Evolutionary conservation across 2,329 filamentous ascomycete species (phyloP).

Genomic region (Eutypella sp.): DNA sequence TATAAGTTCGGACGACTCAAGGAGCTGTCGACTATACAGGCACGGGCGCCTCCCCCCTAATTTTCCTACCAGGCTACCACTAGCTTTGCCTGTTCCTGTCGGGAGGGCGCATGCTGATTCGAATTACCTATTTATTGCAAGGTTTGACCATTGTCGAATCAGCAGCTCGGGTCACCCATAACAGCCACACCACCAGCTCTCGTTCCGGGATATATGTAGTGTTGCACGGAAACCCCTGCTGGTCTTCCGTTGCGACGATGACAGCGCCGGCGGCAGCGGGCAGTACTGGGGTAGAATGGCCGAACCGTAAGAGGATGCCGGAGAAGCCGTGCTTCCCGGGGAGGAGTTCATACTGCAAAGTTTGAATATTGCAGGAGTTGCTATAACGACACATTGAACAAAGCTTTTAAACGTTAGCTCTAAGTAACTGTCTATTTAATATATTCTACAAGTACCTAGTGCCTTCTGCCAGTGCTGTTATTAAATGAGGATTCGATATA

Average conservation of each 20-base stretch:
- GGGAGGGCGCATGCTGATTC: constrained; percentile 12
- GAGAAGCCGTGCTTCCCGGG: no score
- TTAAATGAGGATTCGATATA: no score
- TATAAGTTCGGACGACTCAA: constrained; percentile 2
- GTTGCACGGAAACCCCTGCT: background rate
- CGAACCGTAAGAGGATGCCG: background rate
- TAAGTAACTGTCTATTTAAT: no score
- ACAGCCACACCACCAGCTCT: no score
- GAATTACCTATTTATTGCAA: constrained; percentile 8
- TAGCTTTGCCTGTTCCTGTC: constrained; percentile 18
- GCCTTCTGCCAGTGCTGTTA: no score
- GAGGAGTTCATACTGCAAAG: no score
- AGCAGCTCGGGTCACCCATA: constrained; percentile 9
- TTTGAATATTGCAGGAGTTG: no score
- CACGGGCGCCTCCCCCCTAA: constrained; percentile 12
- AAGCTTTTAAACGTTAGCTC: no score
- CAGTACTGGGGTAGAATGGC: background rate
- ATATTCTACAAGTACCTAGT: no score
- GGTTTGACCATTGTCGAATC: constrained; percentile 15
- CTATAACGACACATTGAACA: no score
- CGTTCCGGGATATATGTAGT: no score
- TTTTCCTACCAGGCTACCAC: constrained; percentile 13
- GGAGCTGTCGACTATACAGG: constrained; percentile 11
- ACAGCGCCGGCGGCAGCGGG: background rate
- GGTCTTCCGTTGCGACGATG: background rate